A percentile compares a stretch with the other conserved stretches of the same genome.
Conservation (phyloP, 1,284 basidiomycete genomes). For the Fomitiporia mediterranea region DNA sequence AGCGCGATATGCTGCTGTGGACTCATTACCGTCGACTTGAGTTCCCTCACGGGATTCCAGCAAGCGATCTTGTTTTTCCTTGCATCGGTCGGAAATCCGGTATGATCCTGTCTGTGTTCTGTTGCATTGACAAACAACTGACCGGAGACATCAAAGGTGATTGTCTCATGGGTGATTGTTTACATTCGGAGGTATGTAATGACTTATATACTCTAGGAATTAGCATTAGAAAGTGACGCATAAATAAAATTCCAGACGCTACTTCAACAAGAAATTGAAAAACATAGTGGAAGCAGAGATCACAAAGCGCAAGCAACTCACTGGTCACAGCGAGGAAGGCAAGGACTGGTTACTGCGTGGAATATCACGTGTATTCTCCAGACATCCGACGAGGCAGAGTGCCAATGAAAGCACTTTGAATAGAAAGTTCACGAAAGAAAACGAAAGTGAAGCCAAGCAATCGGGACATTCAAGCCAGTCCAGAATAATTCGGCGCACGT, state of each 20-base stretch:
- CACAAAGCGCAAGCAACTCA: not conserved
- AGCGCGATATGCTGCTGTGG: slow-evolving; percentile 80
- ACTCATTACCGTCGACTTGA: slow-evolving; percentile 69
- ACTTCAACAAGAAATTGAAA: slow-evolving; percentile 71
- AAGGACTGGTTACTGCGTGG: not conserved
- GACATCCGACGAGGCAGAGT: not conserved
- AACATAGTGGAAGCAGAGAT: slow-evolving; percentile 55
- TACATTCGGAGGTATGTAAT: slow-evolving; percentile 52
- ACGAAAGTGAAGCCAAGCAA: not conserved
- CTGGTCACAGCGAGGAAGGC: too few relatives aligned
- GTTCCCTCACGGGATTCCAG: slow-evolving; percentile 68
- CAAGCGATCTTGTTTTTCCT: slow-evolving; percentile 70
- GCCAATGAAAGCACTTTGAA: not conserved
- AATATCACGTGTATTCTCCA: slow-evolving; percentile 5
- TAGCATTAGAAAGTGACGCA: not conserved
- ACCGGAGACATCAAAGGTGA: slow-evolving; percentile 39
- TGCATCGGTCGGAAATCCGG: slow-evolving; percentile 70
- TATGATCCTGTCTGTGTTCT: slow-evolving; percentile 34
- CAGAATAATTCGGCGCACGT: slow-evolving; percentile 80
- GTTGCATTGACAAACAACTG: too few relatives aligned
- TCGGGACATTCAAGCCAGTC: too few relatives aligned
- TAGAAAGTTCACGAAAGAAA: not conserved
- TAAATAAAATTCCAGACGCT: slow-evolving; percentile 44
- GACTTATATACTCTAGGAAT: not conserved
- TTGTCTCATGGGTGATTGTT: slow-evolving; percentile 71